phyloP scores from a whole-genome alignment of 768 basidiomycete species.

The Pleurotus djamor region DNA sequence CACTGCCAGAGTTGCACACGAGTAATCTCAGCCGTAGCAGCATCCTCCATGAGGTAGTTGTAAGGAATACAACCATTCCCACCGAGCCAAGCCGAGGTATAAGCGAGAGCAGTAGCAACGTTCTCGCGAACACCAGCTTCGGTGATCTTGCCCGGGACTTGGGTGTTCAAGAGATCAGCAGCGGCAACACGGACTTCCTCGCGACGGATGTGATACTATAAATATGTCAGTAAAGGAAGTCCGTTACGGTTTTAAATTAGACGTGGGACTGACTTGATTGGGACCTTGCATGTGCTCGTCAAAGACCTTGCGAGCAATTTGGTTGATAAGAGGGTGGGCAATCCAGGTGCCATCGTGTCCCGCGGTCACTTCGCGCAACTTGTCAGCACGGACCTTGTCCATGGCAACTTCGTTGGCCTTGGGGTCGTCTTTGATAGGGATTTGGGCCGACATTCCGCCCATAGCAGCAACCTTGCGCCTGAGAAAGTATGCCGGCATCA shows the following conservation, averaged over 20 bases:
- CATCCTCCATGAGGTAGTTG: conserved; percentile 97
- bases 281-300: conserved; percentile 96
- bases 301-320: conserved; percentile 87
- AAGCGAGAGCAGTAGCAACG: conserved; percentile 84
- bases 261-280: conserved; percentile 66
- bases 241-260: not conserved
- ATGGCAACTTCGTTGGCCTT: conserved; percentile 92
- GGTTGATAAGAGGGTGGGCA: conserved; percentile 93
- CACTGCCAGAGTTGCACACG: conserved; percentile 99
- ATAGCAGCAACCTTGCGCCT: conserved; percentile 98
- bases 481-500: conserved; percentile 1
- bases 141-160: conserved; percentile 87
- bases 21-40: conserved; percentile 97
- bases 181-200: conserved; percentile 90
- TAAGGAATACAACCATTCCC: conserved; percentile 98
- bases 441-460: conserved; percentile 99
- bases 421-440: conserved; percentile 96
- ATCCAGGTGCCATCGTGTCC: conserved; percentile 99
- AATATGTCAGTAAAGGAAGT: not conserved
- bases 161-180: conserved; percentile 78
- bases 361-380: conserved; percentile 91
- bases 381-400: conserved; percentile 93
- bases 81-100: conserved; percentile 93
- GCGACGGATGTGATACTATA: conserved; percentile 88
- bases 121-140: conserved; percentile 85